Conservation (phyloP, 208 protist genomes). For the Novymonas esmeraldas region DNA sequence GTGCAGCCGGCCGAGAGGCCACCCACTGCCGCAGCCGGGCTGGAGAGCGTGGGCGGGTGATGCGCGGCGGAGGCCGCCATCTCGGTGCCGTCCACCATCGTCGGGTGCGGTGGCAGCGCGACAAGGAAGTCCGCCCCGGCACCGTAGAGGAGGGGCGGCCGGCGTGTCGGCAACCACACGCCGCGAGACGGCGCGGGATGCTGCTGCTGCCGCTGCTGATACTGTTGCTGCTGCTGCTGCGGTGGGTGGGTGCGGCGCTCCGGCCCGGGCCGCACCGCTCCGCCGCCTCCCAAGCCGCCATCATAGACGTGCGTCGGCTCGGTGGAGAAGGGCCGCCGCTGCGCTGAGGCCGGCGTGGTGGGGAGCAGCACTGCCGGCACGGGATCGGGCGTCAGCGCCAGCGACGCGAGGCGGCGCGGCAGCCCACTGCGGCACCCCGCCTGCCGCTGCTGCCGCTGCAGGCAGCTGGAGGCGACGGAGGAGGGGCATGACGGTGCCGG, state of each 20-base stretch:
- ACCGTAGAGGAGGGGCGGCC: neutral
- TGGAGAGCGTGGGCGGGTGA: neutral
- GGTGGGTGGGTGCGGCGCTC: too few relatives aligned
- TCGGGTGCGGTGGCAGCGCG: neutral
- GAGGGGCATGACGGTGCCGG: slow-evolving; percentile 7
- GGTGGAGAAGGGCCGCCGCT: slow-evolving; percentile 1
- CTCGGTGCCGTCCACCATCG: neutral
- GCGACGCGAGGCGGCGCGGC: slow-evolving; percentile 18
- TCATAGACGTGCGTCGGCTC: neutral
- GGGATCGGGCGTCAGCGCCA: slow-evolving; percentile 9
- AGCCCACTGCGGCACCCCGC: slow-evolving; percentile 23
- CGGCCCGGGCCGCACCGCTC: too few relatives aligned
- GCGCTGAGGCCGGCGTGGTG: neutral
- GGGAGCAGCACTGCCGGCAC: neutral
- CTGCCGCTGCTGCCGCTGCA: slow-evolving; percentile 23
- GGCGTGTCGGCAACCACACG: neutral
- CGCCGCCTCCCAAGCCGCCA: neutral
- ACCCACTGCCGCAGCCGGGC: neutral
- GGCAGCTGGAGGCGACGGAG: slow-evolving; percentile 15
- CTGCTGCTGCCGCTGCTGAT: neutral
- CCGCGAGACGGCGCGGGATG: neutral
- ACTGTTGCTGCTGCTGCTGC: slow-evolving; percentile 3
- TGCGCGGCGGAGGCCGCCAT: neutral
- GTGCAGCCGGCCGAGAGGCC: too few relatives aligned
- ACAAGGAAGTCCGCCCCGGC: neutral